Evolutionary conservation across 305 asterid species (phyloP), one percentile per base, ranked within the genome.

Genomic region (Fraxinus angustifolia): DNA sequence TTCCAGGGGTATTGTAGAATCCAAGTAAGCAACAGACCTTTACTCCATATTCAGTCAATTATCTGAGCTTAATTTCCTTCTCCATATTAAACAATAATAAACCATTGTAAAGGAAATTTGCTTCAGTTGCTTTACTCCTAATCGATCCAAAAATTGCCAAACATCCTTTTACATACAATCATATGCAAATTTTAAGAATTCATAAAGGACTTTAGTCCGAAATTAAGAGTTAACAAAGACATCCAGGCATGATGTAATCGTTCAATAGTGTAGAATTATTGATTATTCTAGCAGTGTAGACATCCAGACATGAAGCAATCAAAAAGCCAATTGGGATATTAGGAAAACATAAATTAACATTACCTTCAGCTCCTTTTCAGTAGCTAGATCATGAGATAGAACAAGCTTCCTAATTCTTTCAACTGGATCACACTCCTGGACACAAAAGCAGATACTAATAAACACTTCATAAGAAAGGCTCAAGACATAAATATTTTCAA

Each of bases 381-480:
- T 90, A 81, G 99, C 94, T 78, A 95, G 62, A 79, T 93, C 98
- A 21, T 91, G 97, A 80, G 92, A 53, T 62, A 93, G 85, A 84
- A 95, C 78, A 79, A 95, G 95, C 88, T 93, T 95, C 89, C 95
- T 90, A 86, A 95, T 83, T 88, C 99, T 90, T 86, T 95, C 99
- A 71, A 95, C 78, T 56, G 99, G 99, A 84, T 95, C 99, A 86
- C 99, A 97, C 82, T 95, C 99, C 99, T 95, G 91, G 50, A 81
- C 40, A 73, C 76, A 75, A 80, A 73, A 81, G 36, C 79, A 81
- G 8, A 50, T 34, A 67, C 56, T 28, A 6, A 45, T 14, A 40
- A 10, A 71, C 58, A 79, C 19, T 12, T 23, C 17, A 31, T 48
- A 71, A 23, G 16, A 75, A 21, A 65, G 6, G 73, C 35, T 65